phyloP scores from a whole-genome alignment of 208 protist genomes.

The Blechomonas ayalai region DNA sequence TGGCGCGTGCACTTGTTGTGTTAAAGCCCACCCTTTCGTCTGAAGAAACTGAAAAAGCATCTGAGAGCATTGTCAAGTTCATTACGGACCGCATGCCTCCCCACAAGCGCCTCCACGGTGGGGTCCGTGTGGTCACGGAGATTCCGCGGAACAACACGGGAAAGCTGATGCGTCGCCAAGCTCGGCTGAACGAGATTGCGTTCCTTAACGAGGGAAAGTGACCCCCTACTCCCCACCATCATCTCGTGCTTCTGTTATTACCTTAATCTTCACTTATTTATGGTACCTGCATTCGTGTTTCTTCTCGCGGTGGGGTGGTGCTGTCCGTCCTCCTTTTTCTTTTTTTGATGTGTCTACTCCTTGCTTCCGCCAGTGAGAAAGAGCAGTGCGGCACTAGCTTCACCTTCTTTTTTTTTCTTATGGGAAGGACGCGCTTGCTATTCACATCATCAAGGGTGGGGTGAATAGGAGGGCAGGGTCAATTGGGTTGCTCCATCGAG shows the following conservation, averaged over 20 bases:
- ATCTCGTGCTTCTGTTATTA: neutral
- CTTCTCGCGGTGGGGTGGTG: too few species aligned
- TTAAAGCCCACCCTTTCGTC: constrained; percentile 17
- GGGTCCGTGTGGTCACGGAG: constrained; percentile 40
- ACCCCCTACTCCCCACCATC: neutral
- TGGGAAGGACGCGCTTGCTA: too few species aligned
- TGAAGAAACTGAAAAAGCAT: constrained; percentile 27
- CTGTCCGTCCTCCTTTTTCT: too few species aligned
- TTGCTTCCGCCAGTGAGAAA: too few species aligned
- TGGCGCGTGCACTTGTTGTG: constrained; percentile 67
- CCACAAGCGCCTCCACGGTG: constrained; percentile 70
- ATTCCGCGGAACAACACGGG: constrained; percentile 63
- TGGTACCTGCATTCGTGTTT: too few species aligned
- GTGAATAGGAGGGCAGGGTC: too few species aligned
- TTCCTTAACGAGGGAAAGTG: constrained; percentile 13
- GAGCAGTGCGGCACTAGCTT: too few species aligned
- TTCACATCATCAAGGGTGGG: too few species aligned
- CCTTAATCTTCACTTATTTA: too few species aligned
- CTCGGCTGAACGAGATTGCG: constrained; percentile 18
- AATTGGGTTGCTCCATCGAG: too few species aligned
- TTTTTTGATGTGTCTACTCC: too few species aligned
- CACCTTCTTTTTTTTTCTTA: too few species aligned
- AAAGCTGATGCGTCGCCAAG: constrained; percentile 71
- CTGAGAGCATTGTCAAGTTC: constrained; percentile 34
- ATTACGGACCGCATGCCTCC: constrained; percentile 25